phyloP scores from a whole-genome alignment of 345 rosid genomes.

The Limnanthes douglasii region DNA sequence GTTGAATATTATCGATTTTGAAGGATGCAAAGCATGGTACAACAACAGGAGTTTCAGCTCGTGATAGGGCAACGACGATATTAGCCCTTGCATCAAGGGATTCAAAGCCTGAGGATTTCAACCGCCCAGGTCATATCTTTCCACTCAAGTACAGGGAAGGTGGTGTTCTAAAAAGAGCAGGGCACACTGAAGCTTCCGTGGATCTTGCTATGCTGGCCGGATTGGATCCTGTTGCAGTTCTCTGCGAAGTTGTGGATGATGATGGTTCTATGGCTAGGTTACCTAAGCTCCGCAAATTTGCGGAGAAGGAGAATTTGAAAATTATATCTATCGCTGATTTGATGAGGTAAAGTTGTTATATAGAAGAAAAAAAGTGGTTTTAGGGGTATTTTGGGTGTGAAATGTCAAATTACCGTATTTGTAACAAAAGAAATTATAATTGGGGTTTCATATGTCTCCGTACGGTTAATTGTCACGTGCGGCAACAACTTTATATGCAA shows the following conservation, averaged over 20 bases:
- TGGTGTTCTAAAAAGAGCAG: conserved; percentile 85
- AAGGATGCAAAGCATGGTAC: conserved; percentile 93
- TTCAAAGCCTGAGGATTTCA: conserved; percentile 78
- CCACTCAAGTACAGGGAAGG: conserved; percentile 79
- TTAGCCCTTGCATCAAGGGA: conserved; percentile 60
- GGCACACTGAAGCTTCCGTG: conserved; percentile 89
- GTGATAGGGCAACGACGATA: conserved; percentile 70
- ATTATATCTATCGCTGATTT: conserved; percentile 65
- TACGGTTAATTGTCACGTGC: too few species aligned
- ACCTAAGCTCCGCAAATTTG: conserved; percentile 65
- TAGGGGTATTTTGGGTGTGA: too few species aligned
- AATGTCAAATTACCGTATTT: too few species aligned
- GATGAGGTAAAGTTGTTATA: conserved; percentile 73
- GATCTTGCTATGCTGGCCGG: conserved; percentile 84
- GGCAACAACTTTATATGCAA: too few species aligned
- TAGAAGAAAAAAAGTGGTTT: too few species aligned
- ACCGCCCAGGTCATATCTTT: conserved; percentile 81
- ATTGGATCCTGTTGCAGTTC: conserved; percentile 56
- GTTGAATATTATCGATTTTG: too few species aligned
- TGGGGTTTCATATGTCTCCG: too few species aligned
- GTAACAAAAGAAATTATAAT: too few species aligned
- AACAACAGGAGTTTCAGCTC: conserved; percentile 85
- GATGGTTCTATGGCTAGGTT: conserved; percentile 91
- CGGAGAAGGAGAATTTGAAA: conserved; percentile 42
- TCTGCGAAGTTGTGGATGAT: conserved; percentile 77